Conservation (phyloP, 176 grass and related monocot genomes). For the Tuctoria greenei region DNA sequence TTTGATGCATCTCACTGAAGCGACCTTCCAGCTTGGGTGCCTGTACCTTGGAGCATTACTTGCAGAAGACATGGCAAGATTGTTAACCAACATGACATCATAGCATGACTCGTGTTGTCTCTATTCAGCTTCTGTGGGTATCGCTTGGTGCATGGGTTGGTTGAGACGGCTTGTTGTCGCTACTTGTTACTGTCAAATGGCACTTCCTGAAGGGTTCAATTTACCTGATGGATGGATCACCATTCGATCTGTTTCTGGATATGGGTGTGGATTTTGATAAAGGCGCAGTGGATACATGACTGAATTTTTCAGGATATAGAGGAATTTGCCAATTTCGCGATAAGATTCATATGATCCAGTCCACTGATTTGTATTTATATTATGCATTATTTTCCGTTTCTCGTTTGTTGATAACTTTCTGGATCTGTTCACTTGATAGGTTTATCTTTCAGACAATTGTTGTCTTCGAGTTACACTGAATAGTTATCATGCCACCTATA, state of each 20-base stretch:
- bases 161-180: not conserved
- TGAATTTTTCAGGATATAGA: not conserved
- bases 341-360: not conserved
- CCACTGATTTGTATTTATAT: not conserved
- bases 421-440: not conserved
- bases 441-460: not conserved
- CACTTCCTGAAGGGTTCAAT: not conserved
- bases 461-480: slow-evolving; percentile 11
- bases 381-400: not conserved
- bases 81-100: not conserved
- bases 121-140: not conserved
- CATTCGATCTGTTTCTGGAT: not conserved
- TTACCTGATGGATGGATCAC: not conserved
- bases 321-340: not conserved
- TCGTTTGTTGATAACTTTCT: not conserved
- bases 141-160: not conserved
- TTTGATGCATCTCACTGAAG: not conserved
- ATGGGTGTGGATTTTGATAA: not conserved
- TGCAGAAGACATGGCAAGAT: not conserved
- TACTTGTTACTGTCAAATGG: not conserved
- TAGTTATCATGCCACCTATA: not conserved
- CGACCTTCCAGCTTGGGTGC: not conserved
- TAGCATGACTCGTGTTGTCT: not conserved
- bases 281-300: not conserved
- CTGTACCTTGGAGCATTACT: not conserved